A percentile compares a stretch with the other conserved stretches of the same genome.
Evolutionary conservation across 305 asterid species (phyloP).

Genomic region (Lippia alba): DNA sequence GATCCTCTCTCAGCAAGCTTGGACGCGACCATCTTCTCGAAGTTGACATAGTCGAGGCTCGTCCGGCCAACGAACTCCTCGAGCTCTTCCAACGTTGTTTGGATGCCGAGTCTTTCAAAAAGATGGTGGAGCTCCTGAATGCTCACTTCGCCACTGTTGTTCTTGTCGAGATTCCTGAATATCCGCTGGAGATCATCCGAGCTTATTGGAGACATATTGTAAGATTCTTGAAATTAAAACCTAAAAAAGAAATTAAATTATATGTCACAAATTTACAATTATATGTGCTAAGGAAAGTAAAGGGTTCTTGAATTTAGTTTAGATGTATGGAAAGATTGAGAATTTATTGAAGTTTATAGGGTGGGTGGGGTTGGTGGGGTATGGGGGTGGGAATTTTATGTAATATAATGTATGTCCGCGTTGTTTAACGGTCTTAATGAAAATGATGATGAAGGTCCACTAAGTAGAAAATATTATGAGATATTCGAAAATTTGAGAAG

Average conservation of each 20-base stretch:
- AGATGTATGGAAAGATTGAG: constrained; percentile 6
- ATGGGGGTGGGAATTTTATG: not conserved
- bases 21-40: constrained; percentile 47
- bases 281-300: not conserved
- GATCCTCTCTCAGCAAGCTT: not conserved
- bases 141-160: constrained; percentile 50
- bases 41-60: constrained; percentile 47
- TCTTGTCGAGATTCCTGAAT: constrained; percentile 55
- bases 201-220: constrained; percentile 44
- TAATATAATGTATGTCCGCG: not conserved
- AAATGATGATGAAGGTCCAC: constrained; percentile 27
- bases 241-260: not conserved
- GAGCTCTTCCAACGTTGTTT: constrained; percentile 49
- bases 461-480: constrained; percentile 18
- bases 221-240: not conserved
- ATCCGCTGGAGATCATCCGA: constrained; percentile 54
- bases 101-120: constrained; percentile 44
- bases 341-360: not conserved
- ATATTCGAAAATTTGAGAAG: not conserved
- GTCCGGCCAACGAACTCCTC: constrained; percentile 45
- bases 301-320: not conserved
- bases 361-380: not conserved
- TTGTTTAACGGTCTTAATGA: constrained; percentile 19
- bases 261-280: not conserved
- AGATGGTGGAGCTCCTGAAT: constrained; percentile 50